These are phyloP conservation scores for Nicotiana tomentosiformis DNA, from an alignment of 257 asterid genomes.

Conservation along the genomic window DNA sequence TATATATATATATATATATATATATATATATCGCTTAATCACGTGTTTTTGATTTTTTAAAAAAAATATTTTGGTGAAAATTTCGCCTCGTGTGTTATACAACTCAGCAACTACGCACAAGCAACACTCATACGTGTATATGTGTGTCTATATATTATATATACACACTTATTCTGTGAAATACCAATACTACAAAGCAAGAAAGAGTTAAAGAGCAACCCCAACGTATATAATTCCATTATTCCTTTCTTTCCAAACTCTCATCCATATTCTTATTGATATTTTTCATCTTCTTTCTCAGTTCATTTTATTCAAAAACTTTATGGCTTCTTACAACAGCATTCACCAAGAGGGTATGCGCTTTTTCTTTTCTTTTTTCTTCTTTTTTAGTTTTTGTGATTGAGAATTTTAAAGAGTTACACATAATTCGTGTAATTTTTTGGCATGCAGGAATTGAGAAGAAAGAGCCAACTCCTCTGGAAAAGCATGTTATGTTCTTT, in stretches of 20 bases:
- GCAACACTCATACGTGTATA: too few relatives aligned
- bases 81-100: neutral
- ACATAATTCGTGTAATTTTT: neutral
- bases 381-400: neutral
- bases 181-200: neutral
- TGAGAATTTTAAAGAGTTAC: neutral
- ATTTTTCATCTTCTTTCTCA: neutral
- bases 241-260: neutral
- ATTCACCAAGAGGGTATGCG: neutral
- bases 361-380: neutral
- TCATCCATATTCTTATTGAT: neutral
- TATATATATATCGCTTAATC: too few relatives aligned
- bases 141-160: too few relatives aligned
- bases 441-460: neutral
- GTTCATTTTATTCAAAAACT: neutral
- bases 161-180: neutral
- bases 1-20: too few relatives aligned
- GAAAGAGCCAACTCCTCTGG: slow-evolving; percentile 38
- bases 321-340: neutral
- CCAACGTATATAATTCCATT: too few relatives aligned
- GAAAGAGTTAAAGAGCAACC: too few relatives aligned
- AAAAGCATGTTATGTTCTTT: slow-evolving; percentile 75
- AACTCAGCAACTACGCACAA: neutral
- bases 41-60: too few relatives aligned
- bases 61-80: too few relatives aligned